phyloP scores from a whole-genome alignment of 116 monocot species.

The Phalaenopsis hybrid region DNA sequence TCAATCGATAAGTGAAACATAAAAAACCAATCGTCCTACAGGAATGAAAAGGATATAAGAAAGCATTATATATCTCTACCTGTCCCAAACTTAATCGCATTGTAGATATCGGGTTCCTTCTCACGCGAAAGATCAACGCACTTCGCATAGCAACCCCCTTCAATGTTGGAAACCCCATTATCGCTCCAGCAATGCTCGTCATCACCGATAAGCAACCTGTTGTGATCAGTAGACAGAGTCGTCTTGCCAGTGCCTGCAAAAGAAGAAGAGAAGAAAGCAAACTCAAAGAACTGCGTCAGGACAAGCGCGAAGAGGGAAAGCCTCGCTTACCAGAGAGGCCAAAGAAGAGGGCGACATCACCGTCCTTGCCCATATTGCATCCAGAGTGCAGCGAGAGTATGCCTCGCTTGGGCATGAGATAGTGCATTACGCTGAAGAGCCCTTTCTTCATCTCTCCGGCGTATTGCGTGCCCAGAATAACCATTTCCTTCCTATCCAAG shows the following conservation, averaged over 20 bases:
- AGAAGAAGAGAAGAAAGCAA: neutral
- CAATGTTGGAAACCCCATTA: constrained; percentile 95
- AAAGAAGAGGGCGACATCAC: constrained; percentile 97
- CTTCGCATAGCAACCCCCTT: constrained; percentile 95
- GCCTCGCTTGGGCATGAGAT: constrained; percentile 87
- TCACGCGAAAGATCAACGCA: constrained; percentile 74
- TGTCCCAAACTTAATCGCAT: constrained; percentile 94
- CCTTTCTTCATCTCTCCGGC: constrained; percentile 99
- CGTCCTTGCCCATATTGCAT: constrained; percentile 86
- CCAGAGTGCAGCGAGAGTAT: constrained; percentile 91
- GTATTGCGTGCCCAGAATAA: constrained; percentile 92
- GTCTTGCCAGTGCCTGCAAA: constrained; percentile 82
- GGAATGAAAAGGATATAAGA: neutral
- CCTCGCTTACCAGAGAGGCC: constrained; percentile 61
- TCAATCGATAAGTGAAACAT: neutral
- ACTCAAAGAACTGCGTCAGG: no score
- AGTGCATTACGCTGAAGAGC: constrained; percentile 96
- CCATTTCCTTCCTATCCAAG: constrained; percentile 82
- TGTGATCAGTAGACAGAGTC: constrained; percentile 91
- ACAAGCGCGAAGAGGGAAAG: constrained; percentile 17
- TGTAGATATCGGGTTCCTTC: constrained; percentile 94
- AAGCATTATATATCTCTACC: constrained; percentile 26
- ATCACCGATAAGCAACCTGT: constrained; percentile 78
- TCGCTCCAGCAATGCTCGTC: constrained; percentile 98
- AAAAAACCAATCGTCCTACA: constrained; percentile 1